Evolutionary conservation across 345 rosid species (phyloP), one percentile per base, ranked within the genome.

Genomic region (Syzygium grande): DNA sequence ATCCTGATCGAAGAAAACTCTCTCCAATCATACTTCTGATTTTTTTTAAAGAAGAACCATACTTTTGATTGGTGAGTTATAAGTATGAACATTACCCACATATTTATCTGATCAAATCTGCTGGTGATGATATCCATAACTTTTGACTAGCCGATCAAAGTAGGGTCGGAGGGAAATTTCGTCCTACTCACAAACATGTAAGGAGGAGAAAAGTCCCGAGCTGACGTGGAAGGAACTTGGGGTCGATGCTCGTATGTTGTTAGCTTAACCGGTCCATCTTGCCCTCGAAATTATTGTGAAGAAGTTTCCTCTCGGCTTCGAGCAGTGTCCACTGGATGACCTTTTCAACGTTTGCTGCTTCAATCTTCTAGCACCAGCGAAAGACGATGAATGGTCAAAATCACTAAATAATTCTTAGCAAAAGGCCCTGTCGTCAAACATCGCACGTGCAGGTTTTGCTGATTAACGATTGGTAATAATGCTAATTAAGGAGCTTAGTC

Each of bases 261-360:
- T 38, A 19, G 83, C 83, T 73, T 41, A 34, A 19, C 49, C 83
- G 21, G 27, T 73, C 49, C 83, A 73, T 38, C 83, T 38, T 38
- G 83, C 83, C 83, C 49, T 73, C 25, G 83, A 5, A 38, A 41
- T 41, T 73, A 38, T 25, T 38, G 41, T 30, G 56, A 16, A 9
- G 88, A 61, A 87, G 87, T 46, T 93, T 88, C 94, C 91, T 43
- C 87, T 93, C 93, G 61, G 85, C 90, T 86, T 93, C 94, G 4
- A 88, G 88, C 41, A 96, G 90, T 41, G 91, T 88, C 85, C 83
- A 86, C 55, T 89, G 88, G 79, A 95, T 92, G 54, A 63, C 93
- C 23, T 88, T 86, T 86, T 94, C 94, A 56, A 94, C 88, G 63
- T 91, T 92, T 79, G 84, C 95, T 43, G 89, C 96, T 89, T 85